Conservation (phyloP, 73 alveolate genomes). For the Paramecium pentaurelia region DNA sequence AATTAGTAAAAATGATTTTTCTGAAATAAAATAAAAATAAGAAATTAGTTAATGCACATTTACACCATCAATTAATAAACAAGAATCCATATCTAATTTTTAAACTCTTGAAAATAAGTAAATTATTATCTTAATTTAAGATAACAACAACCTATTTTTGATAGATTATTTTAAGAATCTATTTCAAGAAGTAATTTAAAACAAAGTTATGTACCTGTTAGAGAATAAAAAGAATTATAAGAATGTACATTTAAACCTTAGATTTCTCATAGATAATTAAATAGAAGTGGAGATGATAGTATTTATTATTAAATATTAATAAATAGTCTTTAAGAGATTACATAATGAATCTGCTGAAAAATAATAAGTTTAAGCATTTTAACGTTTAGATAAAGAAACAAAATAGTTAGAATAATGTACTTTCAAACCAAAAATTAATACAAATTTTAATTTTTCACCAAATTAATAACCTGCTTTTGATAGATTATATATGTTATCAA, state of each 20-base stretch:
- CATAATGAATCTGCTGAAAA: constrained; percentile 44
- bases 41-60: constrained; percentile 8
- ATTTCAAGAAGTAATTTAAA: not conserved
- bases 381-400: not conserved
- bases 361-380: not conserved
- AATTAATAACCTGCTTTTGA: constrained; percentile 7
- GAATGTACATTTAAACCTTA: constrained; percentile 39
- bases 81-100: not conserved
- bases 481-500: constrained; percentile 24
- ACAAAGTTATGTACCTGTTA: not conserved
- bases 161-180: constrained; percentile 18
- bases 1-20: not conserved
- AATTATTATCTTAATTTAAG: not conserved
- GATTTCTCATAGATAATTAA: not conserved
- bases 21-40: not conserved
- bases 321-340: not conserved
- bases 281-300: not conserved
- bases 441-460: not conserved
- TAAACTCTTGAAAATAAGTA: not conserved
- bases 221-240: not conserved
- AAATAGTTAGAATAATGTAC: not conserved
- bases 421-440: constrained; percentile 31
- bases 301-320: not conserved
- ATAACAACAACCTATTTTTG: not conserved
- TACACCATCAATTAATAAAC: not conserved